Evolutionary conservation across 2,329 filamentous ascomycete species (phyloP).

Genomic region (Stromatinia cepivora): DNA sequence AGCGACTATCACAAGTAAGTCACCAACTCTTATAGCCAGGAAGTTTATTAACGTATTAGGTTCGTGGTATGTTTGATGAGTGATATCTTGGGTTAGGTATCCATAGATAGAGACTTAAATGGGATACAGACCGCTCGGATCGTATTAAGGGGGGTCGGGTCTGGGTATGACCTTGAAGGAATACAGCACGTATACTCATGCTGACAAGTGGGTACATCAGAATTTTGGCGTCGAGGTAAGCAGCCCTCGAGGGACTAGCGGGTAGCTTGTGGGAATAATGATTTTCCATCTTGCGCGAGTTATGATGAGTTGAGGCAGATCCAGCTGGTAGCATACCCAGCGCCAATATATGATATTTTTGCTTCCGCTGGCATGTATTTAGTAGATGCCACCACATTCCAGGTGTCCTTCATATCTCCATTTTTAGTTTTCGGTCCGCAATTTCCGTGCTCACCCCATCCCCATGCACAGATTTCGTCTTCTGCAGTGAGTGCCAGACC

Average conservation of each 20-base stretch:
- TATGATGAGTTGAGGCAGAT: constrained; percentile 47
- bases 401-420: constrained; percentile 68
- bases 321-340: constrained; percentile 92
- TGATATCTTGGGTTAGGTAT: constrained; percentile 19
- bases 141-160: background rate
- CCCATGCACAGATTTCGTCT: constrained; percentile 77
- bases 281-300: background rate
- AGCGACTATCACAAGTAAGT: constrained; percentile 68
- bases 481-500: constrained; percentile 67
- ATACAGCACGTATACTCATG: background rate
- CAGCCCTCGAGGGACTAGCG: background rate
- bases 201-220: background rate
- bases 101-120: background rate
- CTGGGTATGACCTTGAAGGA: background rate
- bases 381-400: constrained; percentile 64
- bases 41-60: constrained; percentile 35
- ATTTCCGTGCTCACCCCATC: constrained; percentile 98
- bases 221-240: background rate
- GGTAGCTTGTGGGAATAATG: background rate
- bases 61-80: constrained; percentile 41
- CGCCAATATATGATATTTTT: constrained; percentile 64
- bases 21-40: constrained; percentile 33
- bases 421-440: constrained; percentile 70
- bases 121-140: background rate
- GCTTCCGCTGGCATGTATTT: constrained; percentile 53